These are phyloP conservation scores for Rhodotorula babjevae DNA, from an alignment of 768 basidiomycete genomes.

Conservation along the genomic window DNA sequence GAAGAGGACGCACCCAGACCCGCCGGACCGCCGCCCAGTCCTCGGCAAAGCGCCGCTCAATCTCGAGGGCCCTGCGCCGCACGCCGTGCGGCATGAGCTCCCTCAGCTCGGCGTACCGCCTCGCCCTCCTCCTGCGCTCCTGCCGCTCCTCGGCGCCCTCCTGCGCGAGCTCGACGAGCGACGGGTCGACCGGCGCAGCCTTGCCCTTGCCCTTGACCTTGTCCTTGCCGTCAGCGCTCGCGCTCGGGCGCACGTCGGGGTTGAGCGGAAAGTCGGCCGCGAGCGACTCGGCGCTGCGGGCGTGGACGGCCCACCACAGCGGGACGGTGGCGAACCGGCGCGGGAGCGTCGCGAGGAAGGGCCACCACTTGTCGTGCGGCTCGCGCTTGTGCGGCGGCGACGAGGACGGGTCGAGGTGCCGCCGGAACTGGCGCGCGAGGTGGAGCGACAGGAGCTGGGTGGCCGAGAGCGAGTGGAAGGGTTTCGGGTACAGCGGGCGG, in stretches of 20 bases:
- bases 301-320: conserved; percentile 59
- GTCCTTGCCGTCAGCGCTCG: too few relatives aligned
- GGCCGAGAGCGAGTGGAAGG: conserved; percentile 51
- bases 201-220: not conserved
- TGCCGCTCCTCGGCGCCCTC: conserved; percentile 14
- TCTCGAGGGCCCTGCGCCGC: conserved; percentile 49
- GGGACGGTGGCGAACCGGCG: conserved; percentile 70
- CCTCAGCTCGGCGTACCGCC: conserved; percentile 47
- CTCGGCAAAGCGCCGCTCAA: conserved; percentile 54
- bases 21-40: conserved; percentile 54
- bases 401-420: conserved; percentile 3
- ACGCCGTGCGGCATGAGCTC: conserved; percentile 55
- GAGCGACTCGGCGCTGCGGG: conserved; percentile 7
- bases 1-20: conserved; percentile 39
- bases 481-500: conserved; percentile 55
- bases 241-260: not conserved
- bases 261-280: not conserved
- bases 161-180: conserved; percentile 33
- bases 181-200: conserved; percentile 27
- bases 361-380: conserved; percentile 46
- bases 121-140: conserved; percentile 6
- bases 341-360: conserved; percentile 77
- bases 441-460: conserved; percentile 76
- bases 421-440: conserved; percentile 57
- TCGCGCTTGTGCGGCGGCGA: not conserved